Base-by-base conservation (phyloP, 192 early-diverging fungal genomes). In the Entophlyctis luteolus region DNA sequence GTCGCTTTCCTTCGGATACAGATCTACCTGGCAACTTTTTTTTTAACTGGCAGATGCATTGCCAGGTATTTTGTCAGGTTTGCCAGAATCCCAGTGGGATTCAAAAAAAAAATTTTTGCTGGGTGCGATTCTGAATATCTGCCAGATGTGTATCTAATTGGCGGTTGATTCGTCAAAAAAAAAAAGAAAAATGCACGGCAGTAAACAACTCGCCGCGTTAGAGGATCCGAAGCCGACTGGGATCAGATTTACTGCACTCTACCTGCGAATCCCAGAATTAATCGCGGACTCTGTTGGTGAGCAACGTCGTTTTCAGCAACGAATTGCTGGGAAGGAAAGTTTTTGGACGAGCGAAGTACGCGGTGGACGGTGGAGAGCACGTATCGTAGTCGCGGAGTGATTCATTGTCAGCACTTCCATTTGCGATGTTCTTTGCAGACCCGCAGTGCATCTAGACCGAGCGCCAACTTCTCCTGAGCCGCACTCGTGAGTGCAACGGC, bases 241-340 rank as follows among this genome's bases (percentile, higher is more conserved):
- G 2, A 18, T 42, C 16, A 35, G 53, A 3, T 48, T 68, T 16
- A 23, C 33, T 20, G 68, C 68, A 25, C 68, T 59, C n/a, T 70
- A 67, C 5, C 16, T 48, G 3, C 42, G 72, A 2, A 62, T 77
- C 28, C 76, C 76, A 12, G 72, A 74, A 57, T 18, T 77, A 3
- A 47, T 77, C 62, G 16, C 53, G 68, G 14, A 77, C 70, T 45
- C 48, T 62, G 4, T 37, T 29, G 22, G 38, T 28, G 36, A 6
- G 20, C 38, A 53, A 27, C 23, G 22, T 6, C 60, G 25, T 10
- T 27, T 27, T 8, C 31, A 6, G 8, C 18, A 27, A 45, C 14
- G 6, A 53, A 16, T 18, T 27, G 45, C 23, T 27, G 59, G 16
- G 3, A 62, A n/a, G 20, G 59, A 53, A 23, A 22, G 37, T 28